Conservation (phyloP, 2,329 filamentous ascomycete species). For the Talaromyces sp. region DNA sequence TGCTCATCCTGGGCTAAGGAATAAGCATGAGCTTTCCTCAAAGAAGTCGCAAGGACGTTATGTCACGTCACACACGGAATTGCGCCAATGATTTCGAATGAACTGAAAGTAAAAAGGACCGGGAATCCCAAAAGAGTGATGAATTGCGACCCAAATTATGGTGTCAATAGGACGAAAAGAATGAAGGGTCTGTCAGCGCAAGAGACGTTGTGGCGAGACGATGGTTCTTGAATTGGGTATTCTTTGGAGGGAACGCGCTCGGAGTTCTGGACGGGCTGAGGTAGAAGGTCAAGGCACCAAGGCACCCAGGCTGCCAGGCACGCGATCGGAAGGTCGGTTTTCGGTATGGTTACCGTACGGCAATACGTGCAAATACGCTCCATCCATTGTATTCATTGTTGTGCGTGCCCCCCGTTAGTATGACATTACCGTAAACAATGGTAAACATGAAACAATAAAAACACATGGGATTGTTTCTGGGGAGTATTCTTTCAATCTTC, state of each 20-base stretch:
- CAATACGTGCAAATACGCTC: neutral
- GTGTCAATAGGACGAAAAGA: neutral
- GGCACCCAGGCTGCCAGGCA: conserved; percentile 1
- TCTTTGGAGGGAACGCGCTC: conserved; percentile 1
- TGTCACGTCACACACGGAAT: neutral
- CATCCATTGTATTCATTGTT: no score
- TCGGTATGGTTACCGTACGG: neutral
- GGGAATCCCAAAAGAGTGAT: neutral
- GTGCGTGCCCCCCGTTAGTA: neutral
- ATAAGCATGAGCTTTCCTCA: conserved; percentile 4
- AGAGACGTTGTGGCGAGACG: neutral
- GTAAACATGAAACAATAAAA: neutral
- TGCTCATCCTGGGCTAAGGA: conserved; percentile 26
- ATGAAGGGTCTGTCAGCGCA: neutral
- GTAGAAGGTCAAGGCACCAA: neutral
- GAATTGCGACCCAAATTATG: conserved; percentile 1
- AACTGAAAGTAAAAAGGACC: neutral
- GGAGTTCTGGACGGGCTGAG: neutral
- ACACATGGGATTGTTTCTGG: neutral
- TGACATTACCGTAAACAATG: neutral
- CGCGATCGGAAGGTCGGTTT: neutral
- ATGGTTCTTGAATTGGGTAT: neutral
- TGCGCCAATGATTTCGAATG: conserved; percentile 1
- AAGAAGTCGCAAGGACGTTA: neutral
- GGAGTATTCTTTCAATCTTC: neutral